phyloP scores from a whole-genome alignment of 371 early-diverging fungal species.

The Nematocida ausubeli region DNA sequence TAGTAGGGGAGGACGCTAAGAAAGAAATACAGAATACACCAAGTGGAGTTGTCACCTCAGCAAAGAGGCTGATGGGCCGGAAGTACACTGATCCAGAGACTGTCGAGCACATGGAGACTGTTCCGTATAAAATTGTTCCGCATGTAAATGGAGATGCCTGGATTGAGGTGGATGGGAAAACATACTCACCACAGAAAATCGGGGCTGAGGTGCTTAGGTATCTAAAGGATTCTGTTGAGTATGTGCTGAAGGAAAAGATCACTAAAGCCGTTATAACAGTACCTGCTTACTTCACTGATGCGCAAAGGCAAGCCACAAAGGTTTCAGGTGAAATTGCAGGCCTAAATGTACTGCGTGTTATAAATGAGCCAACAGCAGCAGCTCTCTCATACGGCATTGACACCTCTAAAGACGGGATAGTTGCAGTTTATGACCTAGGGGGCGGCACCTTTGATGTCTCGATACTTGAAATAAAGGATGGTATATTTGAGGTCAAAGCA shows the following conservation, averaged over 20 bases:
- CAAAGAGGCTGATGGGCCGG: conserved; percentile 90
- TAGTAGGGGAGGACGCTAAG: conserved; percentile 90
- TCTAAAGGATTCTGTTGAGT: conserved; percentile 88
- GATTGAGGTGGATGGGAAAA: conserved; percentile 83
- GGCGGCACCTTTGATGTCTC: conserved; percentile 99
- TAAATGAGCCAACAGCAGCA: conserved; percentile 98
- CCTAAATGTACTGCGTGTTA: conserved; percentile 86
- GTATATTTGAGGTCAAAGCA: conserved; percentile 83
- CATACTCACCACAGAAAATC: conserved; percentile 87
- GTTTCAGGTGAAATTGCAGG: conserved; percentile 92
- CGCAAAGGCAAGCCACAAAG: conserved; percentile 96
- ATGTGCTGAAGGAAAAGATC: conserved; percentile 72
- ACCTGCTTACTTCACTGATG: conserved; percentile 87
- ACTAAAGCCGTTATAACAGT: conserved; percentile 87
- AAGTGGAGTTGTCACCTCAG: conserved; percentile 82
- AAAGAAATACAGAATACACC: conserved; percentile 82
- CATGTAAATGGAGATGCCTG: conserved; percentile 92
- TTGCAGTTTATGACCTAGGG: conserved; percentile 97
- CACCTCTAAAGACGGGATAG: conserved; percentile 81
- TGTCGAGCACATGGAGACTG: conserved; percentile 77
- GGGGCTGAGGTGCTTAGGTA: conserved; percentile 83
- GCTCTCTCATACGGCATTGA: conserved; percentile 94
- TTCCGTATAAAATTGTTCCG: conserved; percentile 80
- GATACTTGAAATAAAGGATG: conserved; percentile 87
- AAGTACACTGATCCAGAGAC: conserved; percentile 79